Base-by-base conservation (phyloP, 768 basidiomycete species). In the Pleurotus tuoliensis region DNA sequence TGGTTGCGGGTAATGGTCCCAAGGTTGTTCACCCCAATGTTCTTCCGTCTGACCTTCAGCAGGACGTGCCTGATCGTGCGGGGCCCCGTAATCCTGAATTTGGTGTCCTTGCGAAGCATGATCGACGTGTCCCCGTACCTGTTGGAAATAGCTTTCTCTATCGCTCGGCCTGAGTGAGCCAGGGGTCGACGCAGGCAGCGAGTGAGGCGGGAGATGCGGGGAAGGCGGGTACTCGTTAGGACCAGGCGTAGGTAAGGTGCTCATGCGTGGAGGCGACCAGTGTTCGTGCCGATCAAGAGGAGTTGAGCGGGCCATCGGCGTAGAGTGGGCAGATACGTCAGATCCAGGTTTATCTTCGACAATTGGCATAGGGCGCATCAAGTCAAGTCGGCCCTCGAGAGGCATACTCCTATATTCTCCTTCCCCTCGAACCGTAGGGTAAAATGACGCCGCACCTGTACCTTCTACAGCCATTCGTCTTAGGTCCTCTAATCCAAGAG, bases 371-470 rank as follows among this genome's bases (percentile, higher is more conserved):
- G 82, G 88, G 55, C 87, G 83, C 78, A 97, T 88, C 62, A 98
- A 76, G 66, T 96, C 93, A 55, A 95, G 78, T 47, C 94, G 86
- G 4, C 94, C 94, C 57, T 92, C 88, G 18, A 97, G 75, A 13
- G 95, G 95, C 72, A 98, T 70, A 50, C 82, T 87, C 56, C 76
- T 78, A 67, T 97, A 98, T 60, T 84, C 80, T 34, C 91, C 92
- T 65, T 88, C 82, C 5, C 79, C 79, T 46, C 54, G 62, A 16
- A 60, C 57, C 22, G 63, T 60, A 8, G 59, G 43, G 24, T 40
- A 47, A 15, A 62, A 58, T 13, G 51, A 60, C 25, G 62, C 52
- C 34, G 60, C 62, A 12, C 72, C 63, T 15, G 71, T 64, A 15
- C 87, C 87, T 62, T 86, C 76, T 15, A 88, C 72, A 4, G 87